Evolutionary conservation across 768 basidiomycete species (phyloP).

Genomic region (Neoboletus magnificus): DNA sequence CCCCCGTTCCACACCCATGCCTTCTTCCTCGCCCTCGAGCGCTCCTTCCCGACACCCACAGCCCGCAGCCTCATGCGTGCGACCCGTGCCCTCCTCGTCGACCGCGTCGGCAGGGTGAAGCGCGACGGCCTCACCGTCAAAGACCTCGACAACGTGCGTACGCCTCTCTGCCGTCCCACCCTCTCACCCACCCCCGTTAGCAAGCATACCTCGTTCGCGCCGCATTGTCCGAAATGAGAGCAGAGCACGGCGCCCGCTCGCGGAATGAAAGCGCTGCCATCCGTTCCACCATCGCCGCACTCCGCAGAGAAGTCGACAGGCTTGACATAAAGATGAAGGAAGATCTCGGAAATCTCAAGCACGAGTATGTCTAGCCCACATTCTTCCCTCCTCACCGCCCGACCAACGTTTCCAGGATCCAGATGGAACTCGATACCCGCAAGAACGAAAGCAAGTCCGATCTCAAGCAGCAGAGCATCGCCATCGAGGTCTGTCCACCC

Average conservation of each 20-base stretch:
- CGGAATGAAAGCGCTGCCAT: slow-evolving; percentile 85
- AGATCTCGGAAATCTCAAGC: slow-evolving; percentile 81
- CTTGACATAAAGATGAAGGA: slow-evolving; percentile 92
- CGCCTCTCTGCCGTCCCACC: background rate
- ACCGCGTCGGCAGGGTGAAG: slow-evolving; percentile 67
- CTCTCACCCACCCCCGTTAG: slow-evolving; percentile 36
- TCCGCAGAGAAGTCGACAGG: slow-evolving; percentile 83
- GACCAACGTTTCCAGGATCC: slow-evolving; percentile 56
- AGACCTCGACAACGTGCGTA: slow-evolving; percentile 77
- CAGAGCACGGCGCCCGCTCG: slow-evolving; percentile 77
- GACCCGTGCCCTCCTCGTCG: slow-evolving; percentile 73
- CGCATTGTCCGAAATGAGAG: slow-evolving; percentile 84
- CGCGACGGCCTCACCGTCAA: slow-evolving; percentile 70
- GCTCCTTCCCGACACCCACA: slow-evolving; percentile 68
- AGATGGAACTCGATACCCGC: slow-evolving; percentile 93
- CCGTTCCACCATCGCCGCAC: slow-evolving; percentile 66
- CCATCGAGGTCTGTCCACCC: slow-evolving; percentile 61
- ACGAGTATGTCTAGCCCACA: slow-evolving; percentile 63
- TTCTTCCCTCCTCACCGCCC: background rate
- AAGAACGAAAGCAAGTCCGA: slow-evolving; percentile 89
- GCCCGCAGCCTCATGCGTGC: slow-evolving; percentile 83
- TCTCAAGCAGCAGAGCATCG: slow-evolving; percentile 77
- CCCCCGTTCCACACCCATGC: slow-evolving; percentile 84
- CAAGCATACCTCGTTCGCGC: slow-evolving; percentile 96
- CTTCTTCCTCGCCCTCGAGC: slow-evolving; percentile 69